These are phyloP conservation scores for Mycena galopus DNA, from an alignment of 768 basidiomycete species.

Conservation along the genomic window DNA sequence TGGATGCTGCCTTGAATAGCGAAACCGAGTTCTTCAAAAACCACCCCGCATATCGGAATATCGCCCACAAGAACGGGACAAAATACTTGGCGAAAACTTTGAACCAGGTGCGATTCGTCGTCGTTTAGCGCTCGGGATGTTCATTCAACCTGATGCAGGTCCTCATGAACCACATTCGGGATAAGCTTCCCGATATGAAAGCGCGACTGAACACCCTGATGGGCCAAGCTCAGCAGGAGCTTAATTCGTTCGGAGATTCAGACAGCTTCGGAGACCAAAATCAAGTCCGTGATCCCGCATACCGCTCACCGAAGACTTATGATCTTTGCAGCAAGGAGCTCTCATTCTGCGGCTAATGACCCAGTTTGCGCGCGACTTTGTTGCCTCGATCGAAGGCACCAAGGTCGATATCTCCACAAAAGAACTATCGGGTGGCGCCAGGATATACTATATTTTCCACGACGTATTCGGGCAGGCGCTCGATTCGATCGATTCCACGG, in stretches of 20 bases:
- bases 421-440: constrained; percentile 96
- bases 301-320: not conserved
- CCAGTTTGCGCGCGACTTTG: constrained; percentile 96
- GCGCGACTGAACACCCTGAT: constrained; percentile 96
- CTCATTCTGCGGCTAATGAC: constrained; percentile 97
- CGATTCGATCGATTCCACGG: constrained; percentile 88
- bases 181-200: constrained; percentile 99
- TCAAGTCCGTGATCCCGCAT: constrained; percentile 60
- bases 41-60: constrained; percentile 94
- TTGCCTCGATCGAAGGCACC: constrained; percentile 97
- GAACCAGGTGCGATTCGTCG: constrained; percentile 77
- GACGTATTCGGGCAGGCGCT: constrained; percentile 97
- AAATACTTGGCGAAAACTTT: constrained; percentile 93
- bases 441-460: constrained; percentile 99
- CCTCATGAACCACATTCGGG: constrained; percentile 96
- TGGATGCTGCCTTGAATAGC: constrained; percentile 85
- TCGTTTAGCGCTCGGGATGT: not conserved
- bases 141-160: constrained; percentile 61
- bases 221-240: constrained; percentile 99
- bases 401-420: constrained; percentile 97
- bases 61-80: constrained; percentile 98
- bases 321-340: constrained; percentile 75
- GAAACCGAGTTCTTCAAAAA: constrained; percentile 93
- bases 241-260: constrained; percentile 95
- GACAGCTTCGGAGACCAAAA: constrained; percentile 94